Conservation (phyloP, 805 yeast genomes). For the Clavispora vitiphila region DNA sequence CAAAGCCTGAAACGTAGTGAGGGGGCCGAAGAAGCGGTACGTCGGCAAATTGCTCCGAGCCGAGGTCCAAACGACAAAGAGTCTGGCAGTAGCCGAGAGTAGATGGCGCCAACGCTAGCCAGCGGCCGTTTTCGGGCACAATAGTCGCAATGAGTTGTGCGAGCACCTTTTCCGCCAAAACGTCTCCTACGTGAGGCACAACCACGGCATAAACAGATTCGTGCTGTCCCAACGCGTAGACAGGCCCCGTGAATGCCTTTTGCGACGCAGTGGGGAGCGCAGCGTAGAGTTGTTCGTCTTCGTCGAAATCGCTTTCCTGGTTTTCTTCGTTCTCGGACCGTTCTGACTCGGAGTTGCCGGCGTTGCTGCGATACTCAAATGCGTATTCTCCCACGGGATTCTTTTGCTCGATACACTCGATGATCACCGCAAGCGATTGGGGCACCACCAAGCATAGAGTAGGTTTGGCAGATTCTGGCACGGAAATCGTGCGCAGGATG, state of each 20-base stretch:
- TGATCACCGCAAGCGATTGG: slow-evolving; percentile 12
- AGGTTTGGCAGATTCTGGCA: background rate
- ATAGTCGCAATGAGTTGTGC: slow-evolving; percentile 18
- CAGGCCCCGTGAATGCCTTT: background rate
- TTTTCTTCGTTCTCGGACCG: too few relatives aligned
- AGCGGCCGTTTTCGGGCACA: slow-evolving; percentile 8
- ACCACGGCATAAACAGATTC: slow-evolving; percentile 13
- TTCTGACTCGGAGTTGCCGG: too few relatives aligned
- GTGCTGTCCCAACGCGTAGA: slow-evolving; percentile 10
- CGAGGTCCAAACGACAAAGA: slow-evolving; percentile 19
- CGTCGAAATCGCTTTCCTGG: slow-evolving; percentile 43
- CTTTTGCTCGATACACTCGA: slow-evolving; percentile 11
- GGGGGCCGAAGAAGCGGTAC: slow-evolving; percentile 48
- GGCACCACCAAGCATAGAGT: slow-evolving; percentile 16
- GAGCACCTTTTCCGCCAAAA: slow-evolving; percentile 27
- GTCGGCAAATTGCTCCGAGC: slow-evolving; percentile 6
- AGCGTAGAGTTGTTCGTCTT: slow-evolving; percentile 45
- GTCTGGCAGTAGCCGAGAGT: slow-evolving; percentile 26
- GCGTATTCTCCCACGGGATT: slow-evolving; percentile 1
- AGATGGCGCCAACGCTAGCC: slow-evolving; percentile 37
- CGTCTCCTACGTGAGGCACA: slow-evolving; percentile 35
- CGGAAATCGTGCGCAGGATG: slow-evolving; percentile 1
- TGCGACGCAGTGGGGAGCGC: slow-evolving; percentile 23
- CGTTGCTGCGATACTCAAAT: background rate
- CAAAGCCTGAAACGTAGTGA: slow-evolving; percentile 54